Base-by-base conservation (phyloP, 208 protist species). In the Leishmania lainsoni region DNA sequence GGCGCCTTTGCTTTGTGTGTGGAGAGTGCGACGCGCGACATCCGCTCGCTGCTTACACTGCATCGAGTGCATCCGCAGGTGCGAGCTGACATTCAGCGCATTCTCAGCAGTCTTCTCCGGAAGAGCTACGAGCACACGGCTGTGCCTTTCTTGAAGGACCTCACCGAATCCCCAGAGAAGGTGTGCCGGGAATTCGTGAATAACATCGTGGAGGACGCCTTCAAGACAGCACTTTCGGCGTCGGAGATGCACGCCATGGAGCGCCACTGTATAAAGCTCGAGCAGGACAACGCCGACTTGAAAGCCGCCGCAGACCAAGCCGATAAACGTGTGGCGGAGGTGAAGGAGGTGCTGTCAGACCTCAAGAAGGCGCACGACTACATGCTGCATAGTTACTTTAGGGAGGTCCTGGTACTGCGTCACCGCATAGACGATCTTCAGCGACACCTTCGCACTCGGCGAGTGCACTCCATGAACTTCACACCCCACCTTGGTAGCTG, bases 51-150 rank as follows among this genome's bases (percentile, higher is more conserved):
- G 52, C 89, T 97, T 29, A 79, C 76, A 45, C 88, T 97, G 65
- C 94, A 97, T 86, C 92, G 93, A 35, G 92, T 95, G 3, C 94
- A 97, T 73, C 92, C 92, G 29, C 91, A 96, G 75, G 94, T 97
- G n/a, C 90, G 86, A 49, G 72, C 58, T 10, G 94, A 97, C 78
- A 89, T 95, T 39, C 72, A 89, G n/a, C 86, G 90, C 35, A 86
- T 88, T 48, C 85, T 97, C 45, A 56, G 86, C 61, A 79, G 80
- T 3, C 87, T 96, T 12, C 78, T 95, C 48, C 81, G 86, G 32
- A 78, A 92, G 45, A 77, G 87, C 61, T 91, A 95, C 66, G 83
- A 92, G 29, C 69, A 93, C 63, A 79, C 90, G 74, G 71, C 76
- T 26, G 83, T 85, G 5, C 76, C 87, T 0, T 51, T 81, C 32